Evolutionary conservation across 108 stramenopile species (phyloP).

Genomic region (Nitzschia palea): DNA sequence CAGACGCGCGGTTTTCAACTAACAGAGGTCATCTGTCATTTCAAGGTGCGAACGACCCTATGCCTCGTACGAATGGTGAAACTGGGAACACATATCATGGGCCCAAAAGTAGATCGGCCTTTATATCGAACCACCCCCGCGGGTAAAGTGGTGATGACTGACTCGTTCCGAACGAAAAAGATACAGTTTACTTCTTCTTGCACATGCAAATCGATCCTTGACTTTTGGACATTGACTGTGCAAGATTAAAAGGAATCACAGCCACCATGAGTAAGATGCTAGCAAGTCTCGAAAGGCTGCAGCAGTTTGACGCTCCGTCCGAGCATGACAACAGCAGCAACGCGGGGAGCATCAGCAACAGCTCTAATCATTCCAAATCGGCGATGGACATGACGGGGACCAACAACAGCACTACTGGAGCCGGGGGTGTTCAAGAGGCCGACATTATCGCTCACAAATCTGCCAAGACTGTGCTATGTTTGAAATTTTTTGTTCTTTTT

Average conservation of each 20-base stretch:
- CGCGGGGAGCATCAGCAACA: not conserved
- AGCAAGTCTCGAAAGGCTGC: conserved; percentile 13
- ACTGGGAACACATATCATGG: too few species aligned
- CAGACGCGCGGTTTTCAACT: too few species aligned
- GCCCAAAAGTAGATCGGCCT: too few species aligned
- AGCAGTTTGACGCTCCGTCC: conserved; percentile 2
- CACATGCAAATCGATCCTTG: too few species aligned
- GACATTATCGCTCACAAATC: conserved; percentile 10
- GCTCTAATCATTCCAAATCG: not conserved
- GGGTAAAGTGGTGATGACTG: too few species aligned
- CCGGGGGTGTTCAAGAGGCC: not conserved
- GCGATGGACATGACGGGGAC: not conserved
- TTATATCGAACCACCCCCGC: too few species aligned
- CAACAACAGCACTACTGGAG: not conserved
- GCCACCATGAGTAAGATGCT: conserved; percentile 4
- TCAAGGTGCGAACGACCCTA: too few species aligned
- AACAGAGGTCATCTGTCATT: too few species aligned
- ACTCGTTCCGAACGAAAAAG: too few species aligned
- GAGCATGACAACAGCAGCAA: not conserved
- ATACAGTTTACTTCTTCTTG: too few species aligned
- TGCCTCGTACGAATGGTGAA: too few species aligned
- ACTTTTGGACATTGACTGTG: too few species aligned
- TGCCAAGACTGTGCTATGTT: not conserved
- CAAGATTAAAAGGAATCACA: not conserved
- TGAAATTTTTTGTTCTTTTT: conserved; percentile 11